These are phyloP conservation scores for Cadophora sp. DNA, from an alignment of 2,329 filamentous ascomycete genomes.

Conservation along the genomic window DNA sequence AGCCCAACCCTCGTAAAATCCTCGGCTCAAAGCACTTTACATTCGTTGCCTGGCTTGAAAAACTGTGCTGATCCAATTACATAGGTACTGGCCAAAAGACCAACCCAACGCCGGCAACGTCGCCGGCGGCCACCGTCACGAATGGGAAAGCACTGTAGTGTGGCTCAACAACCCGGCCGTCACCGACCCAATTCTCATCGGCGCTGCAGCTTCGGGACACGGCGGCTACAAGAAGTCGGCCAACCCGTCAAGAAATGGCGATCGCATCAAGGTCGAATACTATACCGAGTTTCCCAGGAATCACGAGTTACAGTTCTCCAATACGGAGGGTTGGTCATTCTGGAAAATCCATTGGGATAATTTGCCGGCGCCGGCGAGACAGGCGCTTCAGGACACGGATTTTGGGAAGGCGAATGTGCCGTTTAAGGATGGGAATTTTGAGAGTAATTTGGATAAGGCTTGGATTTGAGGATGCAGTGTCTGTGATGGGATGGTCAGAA, in stretches of 20 bases:
- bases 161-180: conserved; percentile 40
- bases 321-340: conserved; percentile 42
- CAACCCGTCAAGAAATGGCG: neutral
- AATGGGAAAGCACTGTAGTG: conserved; percentile 50
- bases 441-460: conserved; percentile 19
- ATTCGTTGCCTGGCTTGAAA: neutral
- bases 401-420: conserved; percentile 49
- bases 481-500: neutral
- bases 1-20: neutral
- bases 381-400: conserved; percentile 45
- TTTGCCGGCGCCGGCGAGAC: conserved; percentile 42
- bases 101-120: conserved; percentile 40
- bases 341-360: conserved; percentile 49
- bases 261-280: conserved; percentile 18
- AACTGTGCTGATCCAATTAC: conserved; percentile 25
- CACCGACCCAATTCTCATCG: conserved; percentile 42
- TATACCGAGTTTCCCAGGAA: conserved; percentile 33
- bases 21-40: too few species aligned
- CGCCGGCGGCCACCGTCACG: conserved; percentile 47
- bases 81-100: conserved; percentile 52
- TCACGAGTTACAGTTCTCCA: conserved; percentile 47
- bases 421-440: conserved; percentile 41
- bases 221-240: conserved; percentile 31
- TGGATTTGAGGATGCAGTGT: neutral
- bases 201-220: conserved; percentile 48